Evolutionary conservation across 2,329 filamentous ascomycete genomes (phyloP).

Genomic region (Diaporthe velutina): DNA sequence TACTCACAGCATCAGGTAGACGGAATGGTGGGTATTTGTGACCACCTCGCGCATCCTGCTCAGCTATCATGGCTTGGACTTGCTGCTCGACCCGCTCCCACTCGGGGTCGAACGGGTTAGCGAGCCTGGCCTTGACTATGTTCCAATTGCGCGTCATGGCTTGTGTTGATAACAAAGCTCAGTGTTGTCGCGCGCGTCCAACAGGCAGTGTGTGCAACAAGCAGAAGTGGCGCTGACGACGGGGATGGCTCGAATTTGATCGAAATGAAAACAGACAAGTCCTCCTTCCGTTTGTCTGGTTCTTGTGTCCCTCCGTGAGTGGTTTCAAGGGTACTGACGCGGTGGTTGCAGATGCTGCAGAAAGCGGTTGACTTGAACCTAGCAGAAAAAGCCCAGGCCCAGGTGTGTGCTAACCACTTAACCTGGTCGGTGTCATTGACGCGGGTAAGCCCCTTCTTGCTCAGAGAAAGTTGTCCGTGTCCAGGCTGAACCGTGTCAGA

Average conservation of each 20-base stretch:
- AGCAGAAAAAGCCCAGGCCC: background rate
- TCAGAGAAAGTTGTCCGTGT: slow-evolving; percentile 6
- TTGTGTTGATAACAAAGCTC: background rate
- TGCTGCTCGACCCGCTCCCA: background rate
- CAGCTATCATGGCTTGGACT: background rate
- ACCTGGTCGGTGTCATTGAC: no score
- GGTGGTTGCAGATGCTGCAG: background rate
- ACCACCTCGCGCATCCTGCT: background rate
- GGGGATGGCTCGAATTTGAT: background rate
- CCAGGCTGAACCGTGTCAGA: slow-evolving; percentile 8
- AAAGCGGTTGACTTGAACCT: background rate
- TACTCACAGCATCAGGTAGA: background rate
- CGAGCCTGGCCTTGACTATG: background rate
- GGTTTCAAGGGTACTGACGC: background rate
- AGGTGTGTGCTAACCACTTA: no score
- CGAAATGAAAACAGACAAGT: background rate
- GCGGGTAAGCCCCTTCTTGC: no score
- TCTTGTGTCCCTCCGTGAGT: background rate
- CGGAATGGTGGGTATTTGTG: background rate
- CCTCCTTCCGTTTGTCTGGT: no score
- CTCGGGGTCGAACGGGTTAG: background rate
- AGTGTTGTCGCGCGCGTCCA: background rate
- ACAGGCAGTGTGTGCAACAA: no score
- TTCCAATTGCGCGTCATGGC: slow-evolving; percentile 1
- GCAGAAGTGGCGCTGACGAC: no score